These are phyloP conservation scores for Solanum hybrid DNA, from an alignment of 305 asterid species.

Conservation along the genomic window DNA sequence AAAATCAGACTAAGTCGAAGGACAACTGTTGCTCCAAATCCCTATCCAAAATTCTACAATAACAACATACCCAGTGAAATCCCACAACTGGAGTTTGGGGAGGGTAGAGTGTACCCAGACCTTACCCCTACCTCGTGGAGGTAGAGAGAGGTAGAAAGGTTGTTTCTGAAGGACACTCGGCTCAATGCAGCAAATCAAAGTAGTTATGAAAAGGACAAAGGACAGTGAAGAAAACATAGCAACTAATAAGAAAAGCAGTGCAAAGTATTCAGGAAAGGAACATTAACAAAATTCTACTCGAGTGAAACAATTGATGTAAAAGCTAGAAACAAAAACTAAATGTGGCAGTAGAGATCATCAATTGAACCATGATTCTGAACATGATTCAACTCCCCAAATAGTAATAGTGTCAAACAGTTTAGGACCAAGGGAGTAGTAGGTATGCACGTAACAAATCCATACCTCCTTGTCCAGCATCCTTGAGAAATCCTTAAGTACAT, in stretches of 20 bases:
- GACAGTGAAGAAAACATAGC: not conserved
- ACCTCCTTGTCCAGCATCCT: conserved; percentile 91
- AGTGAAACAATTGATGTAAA: not conserved
- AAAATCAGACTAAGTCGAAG: not conserved
- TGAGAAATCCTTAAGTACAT: conserved; percentile 95
- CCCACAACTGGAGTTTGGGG: not conserved
- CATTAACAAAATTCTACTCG: not conserved
- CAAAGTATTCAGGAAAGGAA: not conserved
- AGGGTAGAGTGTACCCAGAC: not conserved
- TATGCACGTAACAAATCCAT: not conserved
- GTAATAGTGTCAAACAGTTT: not conserved
- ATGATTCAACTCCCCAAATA: not conserved
- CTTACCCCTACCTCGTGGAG: not conserved
- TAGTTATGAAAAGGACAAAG: not conserved
- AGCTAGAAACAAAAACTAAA: not conserved
- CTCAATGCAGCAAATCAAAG: not conserved
- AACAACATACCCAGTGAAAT: not conserved
- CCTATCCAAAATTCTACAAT: not conserved
- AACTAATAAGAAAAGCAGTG: not conserved
- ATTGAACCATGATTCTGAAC: not conserved
- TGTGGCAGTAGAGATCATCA: not conserved
- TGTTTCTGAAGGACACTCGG: not conserved
- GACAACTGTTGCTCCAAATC: not conserved
- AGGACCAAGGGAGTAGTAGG: not conserved
- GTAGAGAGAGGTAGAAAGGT: not conserved